A percentile compares a stretch with the other conserved stretches of the same genome.
These are phyloP conservation scores for Alloteropsis angusta DNA, from an alignment of 202 grass and related monocot genomes.

Conservation along the genomic window DNA sequence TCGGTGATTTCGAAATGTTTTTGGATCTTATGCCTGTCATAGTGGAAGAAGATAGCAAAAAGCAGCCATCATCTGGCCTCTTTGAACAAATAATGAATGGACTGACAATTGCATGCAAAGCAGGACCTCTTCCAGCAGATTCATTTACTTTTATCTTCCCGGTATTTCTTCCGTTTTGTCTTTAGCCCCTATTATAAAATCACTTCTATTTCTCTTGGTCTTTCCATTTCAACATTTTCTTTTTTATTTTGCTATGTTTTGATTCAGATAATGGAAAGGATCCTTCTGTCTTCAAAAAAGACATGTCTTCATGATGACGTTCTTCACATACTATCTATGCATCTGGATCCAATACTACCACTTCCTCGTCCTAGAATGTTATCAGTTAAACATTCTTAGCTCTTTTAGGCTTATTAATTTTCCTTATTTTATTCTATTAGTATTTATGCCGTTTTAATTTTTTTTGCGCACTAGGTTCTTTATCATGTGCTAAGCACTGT, in stretches of 20 bases:
- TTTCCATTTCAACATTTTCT: neutral
- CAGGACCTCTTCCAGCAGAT: constrained; percentile 86
- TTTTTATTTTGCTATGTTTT: neutral
- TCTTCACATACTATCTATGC: constrained; percentile 79
- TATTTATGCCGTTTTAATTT: constrained; percentile 18
- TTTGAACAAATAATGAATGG: constrained; percentile 84
- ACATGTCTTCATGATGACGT: constrained; percentile 87
- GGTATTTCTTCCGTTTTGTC: constrained; percentile 37
- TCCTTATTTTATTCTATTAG: constrained; percentile 11
- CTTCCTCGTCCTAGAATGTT: constrained; percentile 92
- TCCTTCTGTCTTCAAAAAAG: constrained; percentile 78
- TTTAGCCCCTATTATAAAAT: neutral
- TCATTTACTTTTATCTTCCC: constrained; percentile 95
- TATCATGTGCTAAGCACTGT: constrained; percentile 84
- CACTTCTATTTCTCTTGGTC: neutral
- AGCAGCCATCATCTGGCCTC: constrained; percentile 45
- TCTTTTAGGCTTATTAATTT: constrained; percentile 26
- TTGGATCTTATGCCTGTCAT: constrained; percentile 50
- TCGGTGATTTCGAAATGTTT: constrained; percentile 51
- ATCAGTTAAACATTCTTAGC: constrained; percentile 62
- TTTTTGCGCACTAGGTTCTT: constrained; percentile 52
- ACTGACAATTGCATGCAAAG: constrained; percentile 64
- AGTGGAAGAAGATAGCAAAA: constrained; percentile 52
- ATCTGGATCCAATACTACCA: constrained; percentile 94
- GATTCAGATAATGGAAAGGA: constrained; percentile 69